Base-by-base conservation (phyloP, 805 yeast genomes). In the Spathaspora boniae region DNA sequence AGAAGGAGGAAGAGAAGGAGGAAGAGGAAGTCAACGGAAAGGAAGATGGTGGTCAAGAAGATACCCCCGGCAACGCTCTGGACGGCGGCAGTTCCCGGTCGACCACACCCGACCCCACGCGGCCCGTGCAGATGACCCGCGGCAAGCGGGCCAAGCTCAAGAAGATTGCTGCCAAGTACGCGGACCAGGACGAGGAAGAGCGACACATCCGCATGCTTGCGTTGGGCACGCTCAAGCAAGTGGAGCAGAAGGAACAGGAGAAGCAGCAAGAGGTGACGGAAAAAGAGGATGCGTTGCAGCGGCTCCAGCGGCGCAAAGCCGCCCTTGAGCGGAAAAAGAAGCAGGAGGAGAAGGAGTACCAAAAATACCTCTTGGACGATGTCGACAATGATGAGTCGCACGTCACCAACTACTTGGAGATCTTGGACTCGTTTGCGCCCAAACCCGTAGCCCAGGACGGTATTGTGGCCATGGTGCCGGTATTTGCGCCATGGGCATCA, bases 401-500 rank as follows among this genome's bases (percentile, higher is more conserved):
- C 32, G 40, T 50, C 17, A 42, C 53, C 8, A 53, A 63, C 29
- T 68, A 65, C 42, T 54, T 68, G 35, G 66, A 65, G 28, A 70
- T 72, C 21, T 54, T 69, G 5, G 80, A 74, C 45, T 51, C 67
- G 3, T 54, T 76, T 17, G 50, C 72, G 16, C 38, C 66, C 11
- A 68, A 72, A 22, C 79, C 80, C 1, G 54, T 59, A 8, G 50
- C 62, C 19, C 53, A 61, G 1, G 95, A 85, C 50, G 61, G 50
- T 3, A 62, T 85, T 8, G 49, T 68, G 8, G 85, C 79, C 38
- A 78, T 84, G 5, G 73, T 91, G 9, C 94, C 96, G 1, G 79
- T 86, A 14, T 91, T 88, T 69, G 97, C 93, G 0, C 98, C 98
- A 2, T 93, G 96, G 96, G 60, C 75, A 9, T 72, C 97, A 0